Conservation (phyloP, 2,329 filamentous ascomycete species). For the Coleophoma cylindrospora region DNA sequence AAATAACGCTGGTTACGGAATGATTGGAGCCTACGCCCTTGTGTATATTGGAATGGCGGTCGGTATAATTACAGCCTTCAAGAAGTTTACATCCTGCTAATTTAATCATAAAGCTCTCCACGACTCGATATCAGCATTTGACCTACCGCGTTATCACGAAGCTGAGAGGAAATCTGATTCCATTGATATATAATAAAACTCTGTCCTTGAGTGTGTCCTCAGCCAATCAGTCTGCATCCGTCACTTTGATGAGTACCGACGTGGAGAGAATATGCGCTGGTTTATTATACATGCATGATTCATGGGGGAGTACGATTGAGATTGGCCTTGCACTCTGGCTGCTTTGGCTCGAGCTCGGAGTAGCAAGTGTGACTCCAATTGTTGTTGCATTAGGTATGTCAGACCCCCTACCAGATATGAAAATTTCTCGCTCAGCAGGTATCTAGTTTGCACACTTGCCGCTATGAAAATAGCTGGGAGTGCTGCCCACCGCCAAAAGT, state of each 20-base stretch:
- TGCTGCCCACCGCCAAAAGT: too few relatives aligned
- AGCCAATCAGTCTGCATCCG: conserved; percentile 28
- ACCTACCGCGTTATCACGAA: neutral
- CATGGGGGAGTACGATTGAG: conserved; percentile 31
- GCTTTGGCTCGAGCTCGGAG: neutral
- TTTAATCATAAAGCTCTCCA: neutral
- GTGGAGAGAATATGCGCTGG: conserved; percentile 28
- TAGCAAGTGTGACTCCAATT: neutral
- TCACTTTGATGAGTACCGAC: conserved; percentile 40
- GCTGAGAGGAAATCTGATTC: neutral
- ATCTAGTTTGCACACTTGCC: too few relatives aligned
- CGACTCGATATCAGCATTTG: neutral
- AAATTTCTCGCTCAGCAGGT: too few relatives aligned
- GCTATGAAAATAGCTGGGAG: too few relatives aligned
- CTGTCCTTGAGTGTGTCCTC: neutral
- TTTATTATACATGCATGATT: conserved; percentile 22
- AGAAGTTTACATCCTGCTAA: neutral
- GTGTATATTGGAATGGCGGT: conserved; percentile 9
- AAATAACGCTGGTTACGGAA: conserved; percentile 10
- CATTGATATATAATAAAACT: neutral
- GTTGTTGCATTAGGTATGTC: too few relatives aligned
- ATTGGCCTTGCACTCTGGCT: conserved; percentile 23
- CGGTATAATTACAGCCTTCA: too few relatives aligned
- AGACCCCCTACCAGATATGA: too few relatives aligned
- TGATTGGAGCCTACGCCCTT: conserved; percentile 17